Evolutionary conservation across 257 asterid species (phyloP).

Genomic region (Osmanthus fragrans): DNA sequence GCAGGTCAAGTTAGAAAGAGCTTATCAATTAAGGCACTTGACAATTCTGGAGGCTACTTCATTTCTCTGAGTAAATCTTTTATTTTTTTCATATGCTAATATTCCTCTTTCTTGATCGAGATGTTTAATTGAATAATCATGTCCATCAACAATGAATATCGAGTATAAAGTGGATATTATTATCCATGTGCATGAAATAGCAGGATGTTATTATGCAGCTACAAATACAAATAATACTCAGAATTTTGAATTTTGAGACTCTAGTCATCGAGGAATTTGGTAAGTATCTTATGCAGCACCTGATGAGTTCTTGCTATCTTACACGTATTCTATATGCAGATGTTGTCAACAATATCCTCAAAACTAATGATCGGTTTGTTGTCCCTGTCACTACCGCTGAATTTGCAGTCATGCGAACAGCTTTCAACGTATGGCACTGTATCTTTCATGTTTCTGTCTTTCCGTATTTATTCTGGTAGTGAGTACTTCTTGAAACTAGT

Average conservation of each 20-base stretch:
- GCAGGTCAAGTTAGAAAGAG: conserved; percentile 94
- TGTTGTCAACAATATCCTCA: conserved; percentile 69
- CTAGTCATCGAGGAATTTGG: background rate
- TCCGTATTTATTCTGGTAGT: conserved; percentile 2
- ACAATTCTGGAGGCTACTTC: conserved; percentile 81
- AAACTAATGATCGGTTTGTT: conserved; percentile 67
- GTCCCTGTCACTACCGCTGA: conserved; percentile 93
- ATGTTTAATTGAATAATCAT: conserved; percentile 14
- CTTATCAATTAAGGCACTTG: conserved; percentile 72
- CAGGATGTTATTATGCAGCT: conserved; percentile 8
- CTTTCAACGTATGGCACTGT: conserved; percentile 62
- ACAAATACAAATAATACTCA: background rate
- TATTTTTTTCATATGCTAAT: background rate
- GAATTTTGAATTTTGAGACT: background rate
- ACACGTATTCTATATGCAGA: conserved; percentile 42
- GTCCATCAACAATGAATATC: background rate
- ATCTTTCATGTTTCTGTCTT: background rate
- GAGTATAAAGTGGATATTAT: background rate
- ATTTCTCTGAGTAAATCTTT: conserved; percentile 66
- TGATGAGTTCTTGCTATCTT: background rate
- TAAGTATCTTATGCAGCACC: background rate
- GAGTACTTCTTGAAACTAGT: background rate
- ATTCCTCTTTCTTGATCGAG: background rate
- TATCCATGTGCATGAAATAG: background rate
- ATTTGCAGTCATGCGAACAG: conserved; percentile 86